Evolutionary conservation across 2,329 filamentous ascomycete species (phyloP).

Genomic region (Scleromitrula shiraiana): DNA sequence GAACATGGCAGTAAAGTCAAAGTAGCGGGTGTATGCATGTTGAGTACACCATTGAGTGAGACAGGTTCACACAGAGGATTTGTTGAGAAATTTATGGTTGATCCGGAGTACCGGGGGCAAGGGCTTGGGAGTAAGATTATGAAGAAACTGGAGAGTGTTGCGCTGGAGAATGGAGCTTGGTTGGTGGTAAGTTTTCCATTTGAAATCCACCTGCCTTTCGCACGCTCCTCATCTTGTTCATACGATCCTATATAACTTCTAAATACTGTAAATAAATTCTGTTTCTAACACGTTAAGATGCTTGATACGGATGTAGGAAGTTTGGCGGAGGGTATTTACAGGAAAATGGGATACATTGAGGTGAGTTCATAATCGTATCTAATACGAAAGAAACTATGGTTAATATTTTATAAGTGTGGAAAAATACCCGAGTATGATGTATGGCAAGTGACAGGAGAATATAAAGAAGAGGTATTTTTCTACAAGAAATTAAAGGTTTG

Average conservation of each 20-base stretch:
- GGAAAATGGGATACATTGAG: slow-evolving; percentile 47
- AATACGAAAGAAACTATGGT: neutral
- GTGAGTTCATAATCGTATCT: slow-evolving; percentile 21
- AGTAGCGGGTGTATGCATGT: neutral
- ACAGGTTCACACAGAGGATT: slow-evolving; percentile 47
- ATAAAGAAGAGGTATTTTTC: slow-evolving; percentile 47
- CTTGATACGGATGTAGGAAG: slow-evolving; percentile 46
- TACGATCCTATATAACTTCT: too few relatives aligned
- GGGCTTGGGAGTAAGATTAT: slow-evolving; percentile 47
- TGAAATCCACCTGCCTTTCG: too few relatives aligned
- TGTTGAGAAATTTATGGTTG: slow-evolving; percentile 52
- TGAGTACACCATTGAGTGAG: slow-evolving; percentile 40
- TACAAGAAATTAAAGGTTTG: slow-evolving; percentile 53
- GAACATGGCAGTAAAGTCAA: too few relatives aligned
- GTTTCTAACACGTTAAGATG: too few relatives aligned
- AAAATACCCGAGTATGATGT: slow-evolving; percentile 46
- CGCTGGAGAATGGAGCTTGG: neutral
- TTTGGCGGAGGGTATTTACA: slow-evolving; percentile 45
- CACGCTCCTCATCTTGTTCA: too few relatives aligned
- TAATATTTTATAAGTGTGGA: slow-evolving; percentile 29
- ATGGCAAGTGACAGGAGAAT: slow-evolving; percentile 38
- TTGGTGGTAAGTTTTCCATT: neutral
- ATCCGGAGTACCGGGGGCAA: slow-evolving; percentile 40
- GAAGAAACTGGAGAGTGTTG: slow-evolving; percentile 39
- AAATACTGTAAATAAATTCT: too few relatives aligned